Evolutionary conservation across 768 basidiomycete species (phyloP), one percentile per base, ranked within the genome.

Genomic region (Hericium coralloides): DNA sequence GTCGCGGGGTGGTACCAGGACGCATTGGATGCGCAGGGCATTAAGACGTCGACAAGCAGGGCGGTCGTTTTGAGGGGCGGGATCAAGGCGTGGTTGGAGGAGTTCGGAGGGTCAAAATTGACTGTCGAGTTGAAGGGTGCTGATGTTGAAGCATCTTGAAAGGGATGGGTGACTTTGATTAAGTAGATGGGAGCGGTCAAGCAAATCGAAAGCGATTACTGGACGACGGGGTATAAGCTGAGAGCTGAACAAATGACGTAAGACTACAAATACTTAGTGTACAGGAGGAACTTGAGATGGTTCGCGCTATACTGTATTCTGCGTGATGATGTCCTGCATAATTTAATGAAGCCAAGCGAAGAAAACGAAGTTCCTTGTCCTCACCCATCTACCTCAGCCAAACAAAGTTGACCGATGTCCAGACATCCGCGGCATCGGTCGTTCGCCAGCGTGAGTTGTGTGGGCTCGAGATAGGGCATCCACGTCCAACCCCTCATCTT

Each of bases 1-100:
- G 58, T 55, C n/a, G 66, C 66, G 1, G 58, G 63, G 4, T 66
- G 63, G 62, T 63, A 66, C 49, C 59, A 58, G 45, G 67, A 68
- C 56, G 55, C 59, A 3, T 58, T 68, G 15, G 55, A 63, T 25
- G 57, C 51, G 6, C 38, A 48, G 18, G 63, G 60, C 17, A 53
- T 62, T 52, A 9, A 9, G 7, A 59, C 43, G n/a, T 50, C 53
- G 10, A 59, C 60, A 15, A 31, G 36, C 48, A 48, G 56, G 47
- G 59, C 64, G 18, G 41, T 65, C 22, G 57, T 65, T 25, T 59
- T 67, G 18, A 57, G 61, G 31, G 66, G 65, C 5, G 66, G 66
- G 8, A 62, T 65, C 22, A 63, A 60, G 48, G 66, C 58, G 17
- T 69, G 68, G 66, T 50, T 61, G 9, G 64, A 20, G 38, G 37